A percentile compares a stretch with the other conserved stretches of the same genome.
Conservation (phyloP, 169 alveolate species). For the Babesia ovata region DNA sequence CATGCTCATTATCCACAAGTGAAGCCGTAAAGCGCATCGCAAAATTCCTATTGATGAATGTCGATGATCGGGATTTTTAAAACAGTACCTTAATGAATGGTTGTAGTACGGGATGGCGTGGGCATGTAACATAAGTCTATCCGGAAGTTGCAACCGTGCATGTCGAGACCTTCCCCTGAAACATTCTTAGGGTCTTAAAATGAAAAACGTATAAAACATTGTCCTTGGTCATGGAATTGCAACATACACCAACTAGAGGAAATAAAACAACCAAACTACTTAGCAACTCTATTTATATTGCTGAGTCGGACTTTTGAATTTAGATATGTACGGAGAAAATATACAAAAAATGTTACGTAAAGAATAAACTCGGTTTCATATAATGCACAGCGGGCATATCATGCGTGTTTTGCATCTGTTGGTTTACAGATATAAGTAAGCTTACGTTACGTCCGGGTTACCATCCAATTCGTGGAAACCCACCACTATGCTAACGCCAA, state of each 20-base stretch:
- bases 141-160: constrained; percentile 54
- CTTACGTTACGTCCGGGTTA: constrained; percentile 70
- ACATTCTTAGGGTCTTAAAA: background rate
- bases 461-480: constrained; percentile 53
- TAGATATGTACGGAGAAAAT: background rate
- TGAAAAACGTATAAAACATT: too few relatives aligned
- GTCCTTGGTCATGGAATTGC: too few relatives aligned
- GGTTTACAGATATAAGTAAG: background rate
- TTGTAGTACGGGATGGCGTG: constrained; percentile 79
- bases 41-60: constrained; percentile 62
- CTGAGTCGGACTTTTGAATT: background rate
- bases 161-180: constrained; percentile 66
- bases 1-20: constrained; percentile 80
- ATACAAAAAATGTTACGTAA: background rate
- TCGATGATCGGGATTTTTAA: background rate
- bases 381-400: background rate
- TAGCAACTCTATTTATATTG: background rate
- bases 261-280: background rate
- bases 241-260: background rate
- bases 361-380: background rate
- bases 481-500: constrained; percentile 58
- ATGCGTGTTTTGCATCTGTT: background rate
- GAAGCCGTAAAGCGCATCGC: constrained; percentile 72
- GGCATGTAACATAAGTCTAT: constrained; percentile 74
- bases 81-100: constrained; percentile 55